These are phyloP conservation scores for Phoma sp. DNA, from an alignment of 2,329 filamentous ascomycete genomes.

Conservation along the genomic window DNA sequence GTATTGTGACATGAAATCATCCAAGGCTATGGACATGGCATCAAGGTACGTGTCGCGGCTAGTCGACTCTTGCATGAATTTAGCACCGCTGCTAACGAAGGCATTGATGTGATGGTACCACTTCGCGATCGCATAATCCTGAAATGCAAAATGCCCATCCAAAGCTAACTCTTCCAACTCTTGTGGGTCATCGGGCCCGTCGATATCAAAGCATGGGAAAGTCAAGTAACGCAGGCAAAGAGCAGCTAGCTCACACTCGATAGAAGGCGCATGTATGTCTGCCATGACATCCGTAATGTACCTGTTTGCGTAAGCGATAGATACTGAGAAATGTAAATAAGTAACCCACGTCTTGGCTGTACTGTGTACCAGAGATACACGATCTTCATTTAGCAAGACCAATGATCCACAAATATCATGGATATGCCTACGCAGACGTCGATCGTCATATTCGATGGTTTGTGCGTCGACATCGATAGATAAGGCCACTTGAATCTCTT, in stretches of 20 bases:
- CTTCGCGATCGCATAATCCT: conserved; percentile 42
- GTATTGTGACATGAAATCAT: conserved; percentile 30
- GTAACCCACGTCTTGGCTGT: conserved; percentile 33
- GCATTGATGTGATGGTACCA: conserved; percentile 42
- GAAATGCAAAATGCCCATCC: conserved; percentile 33
- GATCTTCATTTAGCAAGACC: conserved; percentile 16
- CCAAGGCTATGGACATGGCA: conserved; percentile 21
- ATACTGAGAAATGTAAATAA: no score
- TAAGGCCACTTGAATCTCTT: conserved; percentile 36
- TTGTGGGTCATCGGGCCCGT: no score
- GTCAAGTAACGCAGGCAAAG: no score
- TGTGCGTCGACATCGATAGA: conserved; percentile 30
- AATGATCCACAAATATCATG: conserved; percentile 37
- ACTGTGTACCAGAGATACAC: conserved; percentile 31
- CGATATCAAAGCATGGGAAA: conserved; percentile 26
- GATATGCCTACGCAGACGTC: conserved; percentile 28
- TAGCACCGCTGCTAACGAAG: conserved; percentile 27
- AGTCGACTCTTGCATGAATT: conserved; percentile 22
- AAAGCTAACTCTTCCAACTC: conserved; percentile 22
- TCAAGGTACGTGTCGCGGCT: conserved; percentile 11
- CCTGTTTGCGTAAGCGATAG: conserved; percentile 13
- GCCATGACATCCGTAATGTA: conserved; percentile 28
- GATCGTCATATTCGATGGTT: conserved; percentile 30
- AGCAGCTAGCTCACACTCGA: no score
- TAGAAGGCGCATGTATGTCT: conserved; percentile 2